Evolutionary conservation across 495 filamentous ascomycete genomes (phyloP).

Genomic region (Terfezia claveryi): DNA sequence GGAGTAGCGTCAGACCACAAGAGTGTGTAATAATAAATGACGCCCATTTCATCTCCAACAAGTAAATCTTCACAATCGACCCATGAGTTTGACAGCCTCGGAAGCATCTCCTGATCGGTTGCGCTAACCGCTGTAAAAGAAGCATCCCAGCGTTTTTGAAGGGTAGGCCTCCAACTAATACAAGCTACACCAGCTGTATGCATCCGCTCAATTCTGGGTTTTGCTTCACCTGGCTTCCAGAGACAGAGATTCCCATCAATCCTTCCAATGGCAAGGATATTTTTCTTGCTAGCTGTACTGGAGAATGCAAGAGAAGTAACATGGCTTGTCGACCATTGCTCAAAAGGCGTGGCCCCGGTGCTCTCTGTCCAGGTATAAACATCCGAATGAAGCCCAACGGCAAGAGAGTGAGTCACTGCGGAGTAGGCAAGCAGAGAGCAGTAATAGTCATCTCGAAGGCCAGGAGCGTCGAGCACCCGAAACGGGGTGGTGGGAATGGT

Average conservation of each 20-base stretch:
- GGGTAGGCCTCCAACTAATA: slow-evolving; percentile 41
- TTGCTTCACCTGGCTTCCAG: slow-evolving; percentile 36
- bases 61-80: slow-evolving; percentile 57
- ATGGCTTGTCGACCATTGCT: slow-evolving; percentile 24
- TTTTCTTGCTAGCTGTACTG: slow-evolving; percentile 47
- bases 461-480: slow-evolving; percentile 65
- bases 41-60: slow-evolving; percentile 71
- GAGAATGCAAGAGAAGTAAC: slow-evolving; percentile 81
- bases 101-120: neutral
- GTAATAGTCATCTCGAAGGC: slow-evolving; percentile 83
- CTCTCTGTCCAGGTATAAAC: slow-evolving; percentile 82
- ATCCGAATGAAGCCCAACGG: slow-evolving; percentile 53
- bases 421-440: slow-evolving; percentile 82
- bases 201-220: slow-evolving; percentile 49
- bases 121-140: neutral
- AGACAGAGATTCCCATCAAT: slow-evolving; percentile 38
- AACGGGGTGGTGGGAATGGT: slow-evolving; percentile 2
- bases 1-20: slow-evolving; percentile 44
- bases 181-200: slow-evolving; percentile 55
- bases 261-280: slow-evolving; percentile 69
- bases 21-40: slow-evolving; percentile 68
- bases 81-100: slow-evolving; percentile 2
- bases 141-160: slow-evolving; percentile 11
- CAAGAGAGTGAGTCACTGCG: slow-evolving; percentile 45
- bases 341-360: slow-evolving; percentile 26